phyloP scores from a whole-genome alignment of 106 monocot genomes.

The Dactylorhiza incarnata region DNA sequence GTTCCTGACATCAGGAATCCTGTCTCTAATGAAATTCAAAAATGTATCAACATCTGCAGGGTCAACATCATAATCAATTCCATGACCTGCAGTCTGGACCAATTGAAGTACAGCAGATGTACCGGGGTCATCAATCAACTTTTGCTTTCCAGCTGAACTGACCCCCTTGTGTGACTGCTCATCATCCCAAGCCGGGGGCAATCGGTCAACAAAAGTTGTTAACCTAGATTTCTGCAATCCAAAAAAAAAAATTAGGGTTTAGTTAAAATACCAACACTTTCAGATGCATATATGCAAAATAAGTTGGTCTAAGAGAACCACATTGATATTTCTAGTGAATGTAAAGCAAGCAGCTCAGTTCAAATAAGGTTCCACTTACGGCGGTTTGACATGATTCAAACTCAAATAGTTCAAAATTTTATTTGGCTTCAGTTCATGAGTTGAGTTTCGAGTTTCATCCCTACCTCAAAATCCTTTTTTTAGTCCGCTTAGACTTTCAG shows the following conservation, averaged over 20 bases:
- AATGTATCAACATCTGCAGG: slow-evolving; percentile 26
- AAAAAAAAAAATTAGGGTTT: background rate
- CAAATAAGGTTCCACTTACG: too few relatives aligned
- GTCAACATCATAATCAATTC: slow-evolving; percentile 28
- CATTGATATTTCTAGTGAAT: too few relatives aligned
- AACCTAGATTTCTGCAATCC: slow-evolving; percentile 72
- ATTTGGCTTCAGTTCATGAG: too few relatives aligned
- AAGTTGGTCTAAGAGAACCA: background rate
- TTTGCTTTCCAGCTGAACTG: slow-evolving; percentile 16
- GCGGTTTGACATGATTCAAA: too few relatives aligned
- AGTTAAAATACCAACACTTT: background rate
- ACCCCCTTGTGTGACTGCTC: slow-evolving; percentile 13
- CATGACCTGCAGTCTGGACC: slow-evolving; percentile 17
- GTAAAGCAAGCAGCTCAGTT: too few relatives aligned
- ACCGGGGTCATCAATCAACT: slow-evolving; percentile 10
- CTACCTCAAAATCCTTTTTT: too few relatives aligned
- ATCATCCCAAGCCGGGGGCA: slow-evolving; percentile 65
- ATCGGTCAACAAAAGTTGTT: slow-evolving; percentile 61
- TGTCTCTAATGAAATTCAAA: slow-evolving; percentile 20
- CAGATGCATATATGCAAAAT: background rate
- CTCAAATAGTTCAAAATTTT: too few relatives aligned
- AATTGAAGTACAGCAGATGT: slow-evolving; percentile 17
- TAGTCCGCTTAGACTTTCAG: too few relatives aligned
- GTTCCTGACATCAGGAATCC: slow-evolving; percentile 20
- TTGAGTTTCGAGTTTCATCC: too few relatives aligned